Base-by-base conservation (phyloP, 2,329 filamentous ascomycete genomes). In the Sordariomycetes sp. region DNA sequence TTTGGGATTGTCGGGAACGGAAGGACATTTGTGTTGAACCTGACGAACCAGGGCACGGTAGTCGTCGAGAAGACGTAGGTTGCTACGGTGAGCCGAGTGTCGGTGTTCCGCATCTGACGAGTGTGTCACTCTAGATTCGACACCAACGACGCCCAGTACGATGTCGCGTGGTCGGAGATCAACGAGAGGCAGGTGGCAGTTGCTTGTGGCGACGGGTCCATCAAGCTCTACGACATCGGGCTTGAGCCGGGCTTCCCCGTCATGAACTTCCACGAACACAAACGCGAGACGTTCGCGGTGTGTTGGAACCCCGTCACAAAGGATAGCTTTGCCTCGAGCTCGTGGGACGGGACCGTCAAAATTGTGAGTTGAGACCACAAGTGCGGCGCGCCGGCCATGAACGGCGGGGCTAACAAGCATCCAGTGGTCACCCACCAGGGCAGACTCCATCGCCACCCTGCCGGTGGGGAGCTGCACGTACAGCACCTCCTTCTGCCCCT, bases 1-100 rank as follows among this genome's bases (percentile, higher is more conserved):
- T 99, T 94, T 74, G 94, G 94, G 46, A 88, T 99, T 46, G 93
- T 99, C 40, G 94, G 94, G 54, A 99, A 99, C 76, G 94, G 94
- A 12, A 85, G 92, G 51, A 75, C 97, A 1, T 97, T 89, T 68
- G 85, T 93, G 59, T 79, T 97, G 28, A 88, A 87, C 34, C 75
- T 99, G 62, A 95, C 90, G 3, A 80, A 90, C 0, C 83, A 89
- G 60, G 94, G 94, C 11, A 57, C 61, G 43, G 88, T 97, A 59
- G 84, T 88, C 58, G 83, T 90, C 55, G 86, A 95, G 70, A 95
- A 94, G 78, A 87, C 82, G 86, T 93, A 69, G 65, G 75, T 64
- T 32, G 16, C 8, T n/a, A 14, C 16, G 40, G 16, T 8, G 40
- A 46, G n/a, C 16, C 40, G 16, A 16, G 40, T 18, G 18, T 7